Percentiles rank a stretch among this genome's conserved stretches.
Evolutionary conservation across 2,329 filamentous ascomycete species (phyloP).

Genomic region (Neopestalotiopsis clavispora): DNA sequence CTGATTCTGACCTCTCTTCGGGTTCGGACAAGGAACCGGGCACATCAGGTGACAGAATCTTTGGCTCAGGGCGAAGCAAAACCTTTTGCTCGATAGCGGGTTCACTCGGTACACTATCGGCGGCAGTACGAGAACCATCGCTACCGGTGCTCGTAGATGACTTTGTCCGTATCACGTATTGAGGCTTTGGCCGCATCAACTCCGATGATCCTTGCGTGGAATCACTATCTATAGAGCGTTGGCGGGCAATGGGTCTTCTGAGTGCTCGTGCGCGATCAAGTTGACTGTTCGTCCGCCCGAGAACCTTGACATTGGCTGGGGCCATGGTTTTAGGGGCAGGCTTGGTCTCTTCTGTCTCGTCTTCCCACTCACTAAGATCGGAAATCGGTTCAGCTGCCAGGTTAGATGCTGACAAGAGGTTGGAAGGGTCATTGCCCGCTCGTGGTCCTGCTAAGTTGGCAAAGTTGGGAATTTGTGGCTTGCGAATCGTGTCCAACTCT

Average conservation of each 20-base stretch:
- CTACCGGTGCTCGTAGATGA: not conserved
- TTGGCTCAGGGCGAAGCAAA: not conserved
- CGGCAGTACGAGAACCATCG: not conserved
- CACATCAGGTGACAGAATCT: not conserved
- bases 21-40: not conserved
- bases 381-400: constrained; percentile 43
- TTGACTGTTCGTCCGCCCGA: constrained; percentile 1
- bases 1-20: constrained; percentile 7
- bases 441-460: constrained; percentile 26
- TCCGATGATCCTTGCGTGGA: not conserved
- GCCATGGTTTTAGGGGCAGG: constrained; percentile 20
- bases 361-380: constrained; percentile 59
- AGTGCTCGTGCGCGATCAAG: not conserved
- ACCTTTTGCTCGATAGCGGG: not conserved
- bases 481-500: constrained; percentile 42
- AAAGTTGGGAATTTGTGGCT: constrained; percentile 34
- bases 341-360: constrained; percentile 39
- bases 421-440: constrained; percentile 14
- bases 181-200: not conserved
- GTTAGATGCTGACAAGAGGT: constrained; percentile 9
- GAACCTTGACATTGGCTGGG: constrained; percentile 12
- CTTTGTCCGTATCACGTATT: not conserved
- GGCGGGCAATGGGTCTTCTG: constrained; percentile 13
- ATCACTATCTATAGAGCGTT: not conserved
- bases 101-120: not conserved